These are phyloP conservation scores for Beauveria bassiana DNA, from an alignment of 2,329 filamentous ascomycete species.

Conservation along the genomic window DNA sequence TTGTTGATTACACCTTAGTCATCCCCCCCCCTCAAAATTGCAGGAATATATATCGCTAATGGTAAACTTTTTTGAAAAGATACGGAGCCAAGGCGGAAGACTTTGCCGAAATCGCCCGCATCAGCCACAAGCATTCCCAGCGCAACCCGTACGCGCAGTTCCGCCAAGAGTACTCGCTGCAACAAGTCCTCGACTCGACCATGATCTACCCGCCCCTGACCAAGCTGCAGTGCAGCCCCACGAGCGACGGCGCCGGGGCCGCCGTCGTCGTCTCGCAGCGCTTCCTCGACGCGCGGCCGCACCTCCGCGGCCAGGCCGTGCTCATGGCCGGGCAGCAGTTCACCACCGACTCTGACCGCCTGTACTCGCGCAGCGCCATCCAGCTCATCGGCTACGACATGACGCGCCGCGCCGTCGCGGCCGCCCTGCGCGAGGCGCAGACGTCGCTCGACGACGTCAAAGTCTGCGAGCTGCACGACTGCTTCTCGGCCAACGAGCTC, in stretches of 20 bases:
- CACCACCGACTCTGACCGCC: conserved; percentile 68
- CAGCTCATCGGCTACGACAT: conserved; percentile 23
- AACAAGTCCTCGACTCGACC: conserved; percentile 68
- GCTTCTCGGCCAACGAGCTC: conserved; percentile 23
- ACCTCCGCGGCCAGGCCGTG: conserved; percentile 73
- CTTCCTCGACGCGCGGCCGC: conserved; percentile 69
- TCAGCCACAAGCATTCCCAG: conserved; percentile 87
- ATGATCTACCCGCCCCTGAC: conserved; percentile 83
- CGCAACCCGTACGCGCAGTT: conserved; percentile 96
- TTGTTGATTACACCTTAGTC: no score
- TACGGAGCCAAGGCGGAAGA: conserved; percentile 77
- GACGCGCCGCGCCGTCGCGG: conserved; percentile 18
- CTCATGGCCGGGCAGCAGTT: conserved; percentile 85
- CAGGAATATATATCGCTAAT: conserved; percentile 48
- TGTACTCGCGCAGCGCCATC: conserved; percentile 53
- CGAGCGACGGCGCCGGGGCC: conserved; percentile 84
- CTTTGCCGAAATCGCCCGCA: conserved; percentile 86
- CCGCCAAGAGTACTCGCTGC: conserved; percentile 79
- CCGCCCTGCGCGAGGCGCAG: conserved; percentile 17
- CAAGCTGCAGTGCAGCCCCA: conserved; percentile 96
- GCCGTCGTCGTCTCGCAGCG: conserved; percentile 81
- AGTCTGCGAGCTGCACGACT: conserved; percentile 23
- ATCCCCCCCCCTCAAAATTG: conserved; percentile 22
- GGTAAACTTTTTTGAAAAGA: conserved; percentile 65
- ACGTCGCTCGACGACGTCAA: conserved; percentile 15